A percentile compares a stretch with the other conserved stretches of the same genome.
Evolutionary conservation across 2,329 filamentous ascomycete genomes (phyloP).

Genomic region (Penicillium vulpinum): DNA sequence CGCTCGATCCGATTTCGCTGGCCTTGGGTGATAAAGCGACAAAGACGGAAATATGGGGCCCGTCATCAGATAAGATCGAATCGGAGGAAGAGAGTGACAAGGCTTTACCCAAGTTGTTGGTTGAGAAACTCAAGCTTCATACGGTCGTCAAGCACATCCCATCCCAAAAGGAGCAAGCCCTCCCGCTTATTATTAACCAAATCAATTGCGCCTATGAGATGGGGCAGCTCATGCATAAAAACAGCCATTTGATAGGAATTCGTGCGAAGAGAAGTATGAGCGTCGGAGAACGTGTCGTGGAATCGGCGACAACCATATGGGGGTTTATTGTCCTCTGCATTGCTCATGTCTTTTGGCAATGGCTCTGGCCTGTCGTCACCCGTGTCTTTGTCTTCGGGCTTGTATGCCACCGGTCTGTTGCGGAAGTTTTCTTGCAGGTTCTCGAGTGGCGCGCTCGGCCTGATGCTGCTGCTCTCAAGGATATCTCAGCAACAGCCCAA

Average conservation of each 20-base stretch:
- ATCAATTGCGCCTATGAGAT: constrained; percentile 96
- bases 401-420: constrained; percentile 74
- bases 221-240: constrained; percentile 80
- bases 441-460: constrained; percentile 83
- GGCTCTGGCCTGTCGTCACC: constrained; percentile 75
- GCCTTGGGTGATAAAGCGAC: constrained; percentile 72
- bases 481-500: constrained; percentile 93
- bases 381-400: constrained; percentile 73
- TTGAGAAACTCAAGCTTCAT: constrained; percentile 85
- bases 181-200: constrained; percentile 82
- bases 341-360: constrained; percentile 70
- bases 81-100: constrained; percentile 70
- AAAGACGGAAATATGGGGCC: constrained; percentile 33
- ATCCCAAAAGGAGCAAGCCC: constrained; percentile 77
- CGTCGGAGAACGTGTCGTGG: constrained; percentile 89
- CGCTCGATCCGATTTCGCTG: constrained; percentile 81
- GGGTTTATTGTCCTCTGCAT: constrained; percentile 69
- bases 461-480: constrained; percentile 81
- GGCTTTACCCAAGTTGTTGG: constrained; percentile 64
- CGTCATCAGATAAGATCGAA: constrained; percentile 60
- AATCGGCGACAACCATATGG: constrained; percentile 84
- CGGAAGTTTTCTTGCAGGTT: constrained; percentile 74
- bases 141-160: constrained; percentile 74
- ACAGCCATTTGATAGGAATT: constrained; percentile 79
- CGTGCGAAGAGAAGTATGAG: constrained; percentile 82